Percentiles rank a stretch among this genome's conserved stretches.
Evolutionary conservation across 441 rosid species (phyloP).

Genomic region (Mallotus japonicus): DNA sequence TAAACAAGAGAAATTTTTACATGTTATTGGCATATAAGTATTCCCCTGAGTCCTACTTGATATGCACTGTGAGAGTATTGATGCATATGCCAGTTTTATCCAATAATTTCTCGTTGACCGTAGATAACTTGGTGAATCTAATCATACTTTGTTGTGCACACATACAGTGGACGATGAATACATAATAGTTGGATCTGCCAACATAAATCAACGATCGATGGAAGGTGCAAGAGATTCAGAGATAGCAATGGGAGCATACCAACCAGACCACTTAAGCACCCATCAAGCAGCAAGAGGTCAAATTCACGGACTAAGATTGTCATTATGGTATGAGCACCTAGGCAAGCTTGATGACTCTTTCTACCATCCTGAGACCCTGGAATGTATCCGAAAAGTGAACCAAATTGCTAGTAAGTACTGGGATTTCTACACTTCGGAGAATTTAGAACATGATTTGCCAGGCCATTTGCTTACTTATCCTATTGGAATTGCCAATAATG

Average conservation of each 20-base stretch:
- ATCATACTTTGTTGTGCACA: conserved; percentile 12
- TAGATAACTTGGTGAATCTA: background rate
- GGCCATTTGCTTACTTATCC: conserved; percentile 67
- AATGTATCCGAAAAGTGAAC: conserved; percentile 43
- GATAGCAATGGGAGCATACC: conserved; percentile 93
- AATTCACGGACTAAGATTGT: conserved; percentile 58
- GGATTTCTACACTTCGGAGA: conserved; percentile 31
- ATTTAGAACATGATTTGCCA: conserved; percentile 37
- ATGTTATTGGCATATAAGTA: too few relatives aligned
- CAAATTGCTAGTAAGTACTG: conserved; percentile 35
- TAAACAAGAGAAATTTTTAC: too few relatives aligned
- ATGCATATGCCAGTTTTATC: too few relatives aligned
- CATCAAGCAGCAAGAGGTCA: conserved; percentile 27
- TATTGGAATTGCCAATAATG: conserved; percentile 29
- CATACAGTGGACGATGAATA: conserved; percentile 87
- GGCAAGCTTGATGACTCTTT: conserved; percentile 36
- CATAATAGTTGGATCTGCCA: conserved; percentile 83
- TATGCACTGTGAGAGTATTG: too few relatives aligned
- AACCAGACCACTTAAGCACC: conserved; percentile 53
- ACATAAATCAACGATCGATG: conserved; percentile 91
- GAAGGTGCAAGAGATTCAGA: conserved; percentile 91
- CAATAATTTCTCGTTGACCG: background rate
- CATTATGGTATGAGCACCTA: conserved; percentile 55
- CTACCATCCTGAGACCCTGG: conserved; percentile 36
- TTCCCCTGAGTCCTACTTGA: too few relatives aligned